Conservation (phyloP, 129 eudicot species). For the Flaveria ramosissima region DNA sequence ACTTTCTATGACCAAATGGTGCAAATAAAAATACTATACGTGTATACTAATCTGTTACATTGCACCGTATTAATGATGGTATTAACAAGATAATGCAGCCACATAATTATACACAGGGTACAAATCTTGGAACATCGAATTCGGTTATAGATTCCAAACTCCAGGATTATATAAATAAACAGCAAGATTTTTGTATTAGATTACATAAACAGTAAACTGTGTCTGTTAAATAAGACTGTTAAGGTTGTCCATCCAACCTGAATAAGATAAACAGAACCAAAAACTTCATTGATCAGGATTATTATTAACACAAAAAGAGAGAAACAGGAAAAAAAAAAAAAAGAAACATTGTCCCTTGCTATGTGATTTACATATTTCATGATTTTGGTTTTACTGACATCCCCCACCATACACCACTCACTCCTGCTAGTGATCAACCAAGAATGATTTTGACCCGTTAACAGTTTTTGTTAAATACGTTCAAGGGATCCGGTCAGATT, state of each 20-base stretch:
- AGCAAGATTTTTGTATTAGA: background rate
- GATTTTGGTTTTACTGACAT: conserved; percentile 24
- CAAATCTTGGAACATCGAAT: background rate
- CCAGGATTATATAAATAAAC: background rate
- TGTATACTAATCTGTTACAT: background rate
- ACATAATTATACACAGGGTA: background rate
- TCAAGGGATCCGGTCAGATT: conserved; percentile 29
- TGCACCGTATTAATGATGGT: background rate
- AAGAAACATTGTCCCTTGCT: conserved; percentile 15
- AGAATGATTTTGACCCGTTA: conserved; percentile 34
- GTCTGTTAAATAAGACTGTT: conserved; percentile 20
- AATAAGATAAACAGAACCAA: conserved; percentile 27
- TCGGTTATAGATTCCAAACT: background rate
- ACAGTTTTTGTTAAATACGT: conserved; percentile 34
- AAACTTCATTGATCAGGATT: conserved; percentile 25
- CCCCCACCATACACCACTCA: conserved; percentile 32
- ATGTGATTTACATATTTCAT: conserved; percentile 39
- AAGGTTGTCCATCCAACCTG: conserved; percentile 33
- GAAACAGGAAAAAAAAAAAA: conserved; percentile 1
- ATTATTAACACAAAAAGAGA: conserved; percentile 34
- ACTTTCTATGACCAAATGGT: background rate
- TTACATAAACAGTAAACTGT: conserved; percentile 13
- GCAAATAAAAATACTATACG: too few species aligned
- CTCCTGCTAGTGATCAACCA: conserved; percentile 36
- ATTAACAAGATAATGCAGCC: background rate